phyloP scores from a whole-genome alignment of 1,284 basidiomycete genomes.

The Termitomyces sp. region DNA sequence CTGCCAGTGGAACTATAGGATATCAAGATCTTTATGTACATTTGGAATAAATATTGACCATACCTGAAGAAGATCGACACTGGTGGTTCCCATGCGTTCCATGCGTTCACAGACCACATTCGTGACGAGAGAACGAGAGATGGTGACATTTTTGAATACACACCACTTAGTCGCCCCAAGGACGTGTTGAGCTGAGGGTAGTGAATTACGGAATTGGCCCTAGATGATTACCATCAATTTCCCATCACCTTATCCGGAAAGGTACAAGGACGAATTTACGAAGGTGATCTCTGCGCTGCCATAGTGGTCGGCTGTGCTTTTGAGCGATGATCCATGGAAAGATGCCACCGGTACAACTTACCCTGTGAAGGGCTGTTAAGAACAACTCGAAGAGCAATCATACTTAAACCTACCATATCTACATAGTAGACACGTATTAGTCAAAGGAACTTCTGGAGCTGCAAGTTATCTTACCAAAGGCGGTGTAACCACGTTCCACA shows the following conservation, averaged over 20 bases:
- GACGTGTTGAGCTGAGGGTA: conserved; percentile 38
- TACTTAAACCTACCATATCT: conserved; percentile 4
- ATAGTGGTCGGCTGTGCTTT: conserved; percentile 69
- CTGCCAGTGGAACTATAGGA: conserved; percentile 71
- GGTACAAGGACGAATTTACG: conserved; percentile 37
- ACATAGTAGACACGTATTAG: background rate
- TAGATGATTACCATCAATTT: conserved; percentile 24
- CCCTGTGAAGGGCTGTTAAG: background rate
- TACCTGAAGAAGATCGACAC: conserved; percentile 71
- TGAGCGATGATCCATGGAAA: conserved; percentile 1
- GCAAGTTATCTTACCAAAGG: conserved; percentile 54
- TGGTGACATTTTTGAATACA: conserved; percentile 55
- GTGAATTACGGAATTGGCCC: conserved; percentile 61
- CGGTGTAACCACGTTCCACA: conserved; percentile 60
- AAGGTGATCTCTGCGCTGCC: conserved; percentile 75
- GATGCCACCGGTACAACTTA: background rate
- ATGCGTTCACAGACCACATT: conserved; percentile 68
- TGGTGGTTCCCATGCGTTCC: conserved; percentile 37
- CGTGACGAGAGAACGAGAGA: conserved; percentile 53
- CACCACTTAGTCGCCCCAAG: conserved; percentile 81
- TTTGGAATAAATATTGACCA: conserved; percentile 3
- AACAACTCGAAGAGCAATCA: background rate
- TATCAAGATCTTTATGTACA: background rate
- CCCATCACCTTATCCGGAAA: background rate
- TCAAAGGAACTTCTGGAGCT: conserved; percentile 3